These are phyloP conservation scores for Myriangium duriaei DNA, from an alignment of 2,329 filamentous ascomycete genomes.

Conservation along the genomic window DNA sequence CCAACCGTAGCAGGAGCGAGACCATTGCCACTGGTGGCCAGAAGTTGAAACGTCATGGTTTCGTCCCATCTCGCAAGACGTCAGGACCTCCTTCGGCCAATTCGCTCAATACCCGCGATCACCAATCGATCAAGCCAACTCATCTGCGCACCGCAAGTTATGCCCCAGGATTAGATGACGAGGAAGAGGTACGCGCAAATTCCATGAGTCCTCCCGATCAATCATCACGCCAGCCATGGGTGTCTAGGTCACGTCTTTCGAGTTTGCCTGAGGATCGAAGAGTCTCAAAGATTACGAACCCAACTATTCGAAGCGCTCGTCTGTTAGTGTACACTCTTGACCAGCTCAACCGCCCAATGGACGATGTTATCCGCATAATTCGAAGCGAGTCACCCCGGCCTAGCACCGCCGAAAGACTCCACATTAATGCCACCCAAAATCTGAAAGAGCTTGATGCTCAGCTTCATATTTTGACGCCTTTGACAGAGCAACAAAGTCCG, in stretches of 20 bases:
- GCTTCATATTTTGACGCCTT: constrained; percentile 36
- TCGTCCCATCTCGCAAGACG: constrained; percentile 42
- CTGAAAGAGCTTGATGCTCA: constrained; percentile 45
- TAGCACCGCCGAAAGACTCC: constrained; percentile 10
- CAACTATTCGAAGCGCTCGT: constrained; percentile 11
- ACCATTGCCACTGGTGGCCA: constrained; percentile 39
- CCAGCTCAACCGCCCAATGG: constrained; percentile 12
- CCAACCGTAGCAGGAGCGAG: constrained; percentile 51
- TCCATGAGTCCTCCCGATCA: constrained; percentile 22
- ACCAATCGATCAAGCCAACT: constrained; percentile 17
- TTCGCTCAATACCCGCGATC: constrained; percentile 15
- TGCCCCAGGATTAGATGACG: constrained; percentile 17
- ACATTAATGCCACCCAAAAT: constrained; percentile 41
- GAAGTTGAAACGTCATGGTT: constrained; percentile 48
- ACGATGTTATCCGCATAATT: constrained; percentile 12
- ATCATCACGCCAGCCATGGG: constrained; percentile 2
- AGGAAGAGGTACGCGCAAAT: constrained; percentile 19
- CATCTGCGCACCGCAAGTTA: constrained; percentile 22
- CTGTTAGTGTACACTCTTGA: constrained; percentile 11
- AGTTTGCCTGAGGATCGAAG: constrained; percentile 13
- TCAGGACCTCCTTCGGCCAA: constrained; percentile 26
- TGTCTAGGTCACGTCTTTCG: constrained; percentile 11
- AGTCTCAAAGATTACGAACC: constrained; percentile 12
- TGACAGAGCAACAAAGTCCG: constrained; percentile 39
- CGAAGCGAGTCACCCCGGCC: constrained; percentile 10